Evolutionary conservation across 1,284 basidiomycete genomes (phyloP).

Genomic region (Ceratobasidium sp.): DNA sequence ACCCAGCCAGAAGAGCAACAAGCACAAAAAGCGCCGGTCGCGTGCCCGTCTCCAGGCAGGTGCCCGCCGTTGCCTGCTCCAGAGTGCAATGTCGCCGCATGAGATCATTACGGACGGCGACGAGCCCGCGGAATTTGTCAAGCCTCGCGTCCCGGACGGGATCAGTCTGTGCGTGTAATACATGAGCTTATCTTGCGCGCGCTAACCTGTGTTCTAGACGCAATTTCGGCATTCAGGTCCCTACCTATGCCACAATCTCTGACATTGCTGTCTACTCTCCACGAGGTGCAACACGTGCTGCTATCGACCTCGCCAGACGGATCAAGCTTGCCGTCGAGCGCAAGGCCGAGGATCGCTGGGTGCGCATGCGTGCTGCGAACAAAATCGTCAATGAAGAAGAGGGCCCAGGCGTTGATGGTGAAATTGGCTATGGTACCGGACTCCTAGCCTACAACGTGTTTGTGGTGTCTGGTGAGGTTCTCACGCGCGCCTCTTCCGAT

Average conservation of each 20-base stretch:
- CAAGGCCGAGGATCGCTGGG: conserved; percentile 59
- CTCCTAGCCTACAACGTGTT: conserved; percentile 77
- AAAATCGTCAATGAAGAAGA: conserved; percentile 37
- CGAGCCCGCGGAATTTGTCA: conserved; percentile 56
- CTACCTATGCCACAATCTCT: conserved; percentile 86
- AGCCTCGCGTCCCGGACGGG: conserved; percentile 71
- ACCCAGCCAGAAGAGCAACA: conserved; percentile 22
- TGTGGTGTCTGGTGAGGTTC: conserved; percentile 70
- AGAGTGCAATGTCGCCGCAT: conserved; percentile 43
- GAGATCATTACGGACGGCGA: conserved; percentile 51
- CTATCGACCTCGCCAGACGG: conserved; percentile 63
- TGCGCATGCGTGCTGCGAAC: conserved; percentile 41
- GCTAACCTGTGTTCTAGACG: conserved; percentile 48
- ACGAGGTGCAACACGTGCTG: conserved; percentile 61
- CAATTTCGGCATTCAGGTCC: conserved; percentile 84
- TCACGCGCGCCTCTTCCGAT: background rate
- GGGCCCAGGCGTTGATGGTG: conserved; percentile 44
- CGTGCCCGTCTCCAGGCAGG: conserved; percentile 41
- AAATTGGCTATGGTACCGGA: conserved; percentile 39
- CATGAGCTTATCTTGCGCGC: background rate
- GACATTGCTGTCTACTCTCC: conserved; percentile 89
- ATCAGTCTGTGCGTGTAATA: conserved; percentile 42
- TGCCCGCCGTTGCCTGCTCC: conserved; percentile 42
- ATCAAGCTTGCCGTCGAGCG: conserved; percentile 65
- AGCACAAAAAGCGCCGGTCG: conserved; percentile 37